These are phyloP conservation scores for Bertia moriformis DNA, from an alignment of 2,329 filamentous ascomycete species.

Conservation along the genomic window DNA sequence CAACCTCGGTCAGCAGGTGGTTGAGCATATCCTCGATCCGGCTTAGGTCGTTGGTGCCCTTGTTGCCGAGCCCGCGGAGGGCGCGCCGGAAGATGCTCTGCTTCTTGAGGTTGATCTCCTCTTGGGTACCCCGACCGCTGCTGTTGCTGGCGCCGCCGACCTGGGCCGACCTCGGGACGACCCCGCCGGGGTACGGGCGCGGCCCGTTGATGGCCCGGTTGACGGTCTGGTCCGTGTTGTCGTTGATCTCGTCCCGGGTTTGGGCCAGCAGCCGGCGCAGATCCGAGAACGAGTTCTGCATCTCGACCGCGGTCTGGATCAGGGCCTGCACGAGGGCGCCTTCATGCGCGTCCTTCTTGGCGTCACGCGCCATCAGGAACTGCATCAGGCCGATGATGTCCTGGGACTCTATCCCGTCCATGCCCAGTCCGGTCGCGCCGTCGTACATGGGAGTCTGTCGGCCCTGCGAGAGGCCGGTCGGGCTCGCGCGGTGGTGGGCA, in stretches of 20 bases:
- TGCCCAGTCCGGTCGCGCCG: constrained; percentile 69
- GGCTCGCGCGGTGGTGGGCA: constrained; percentile 42
- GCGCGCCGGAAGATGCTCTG: constrained; percentile 88
- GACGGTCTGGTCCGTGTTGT: constrained; percentile 72
- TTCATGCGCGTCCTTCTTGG: constrained; percentile 86
- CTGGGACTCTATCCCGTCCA: constrained; percentile 86
- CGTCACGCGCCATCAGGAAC: constrained; percentile 88
- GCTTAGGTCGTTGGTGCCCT: constrained; percentile 73
- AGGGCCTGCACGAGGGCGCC: constrained; percentile 92
- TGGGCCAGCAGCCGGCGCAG: constrained; percentile 85
- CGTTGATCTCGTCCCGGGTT: constrained; percentile 76
- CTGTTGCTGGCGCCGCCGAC: no score
- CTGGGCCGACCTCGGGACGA: constrained; percentile 45
- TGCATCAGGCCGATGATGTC: constrained; percentile 97
- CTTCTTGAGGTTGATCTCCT: constrained; percentile 59
- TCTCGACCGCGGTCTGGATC: constrained; percentile 85
- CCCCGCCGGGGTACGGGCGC: constrained; percentile 59
- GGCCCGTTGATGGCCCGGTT: constrained; percentile 75
- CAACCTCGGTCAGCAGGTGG: constrained; percentile 81
- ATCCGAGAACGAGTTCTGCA: constrained; percentile 91
- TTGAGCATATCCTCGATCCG: constrained; percentile 87
- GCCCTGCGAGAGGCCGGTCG: constrained; percentile 83
- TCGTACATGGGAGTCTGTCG: constrained; percentile 85
- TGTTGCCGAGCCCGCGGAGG: constrained; percentile 77
- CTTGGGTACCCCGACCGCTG: constrained; percentile 21